Percentiles rank a stretch among this genome's conserved stretches.
These are phyloP conservation scores for Biscutella auriculata DNA, from an alignment of 441 rosid genomes.

Conservation along the genomic window DNA sequence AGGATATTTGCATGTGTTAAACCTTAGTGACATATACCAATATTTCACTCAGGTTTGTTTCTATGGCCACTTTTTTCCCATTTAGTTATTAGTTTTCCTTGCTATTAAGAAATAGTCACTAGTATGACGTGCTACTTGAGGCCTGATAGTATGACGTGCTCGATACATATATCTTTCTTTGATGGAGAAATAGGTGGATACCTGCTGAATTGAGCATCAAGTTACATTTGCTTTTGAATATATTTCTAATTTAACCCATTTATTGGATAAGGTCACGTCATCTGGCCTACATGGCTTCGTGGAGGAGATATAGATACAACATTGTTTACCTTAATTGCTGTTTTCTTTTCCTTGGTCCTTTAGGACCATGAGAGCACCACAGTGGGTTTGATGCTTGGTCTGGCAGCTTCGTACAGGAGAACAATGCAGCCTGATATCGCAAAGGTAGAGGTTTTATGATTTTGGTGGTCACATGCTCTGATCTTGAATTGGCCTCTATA, in stretches of 20 bases:
- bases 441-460: conserved; percentile 40
- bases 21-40: conserved; percentile 70
- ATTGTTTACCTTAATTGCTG: conserved; percentile 1
- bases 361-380: conserved; percentile 95
- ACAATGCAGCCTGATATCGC: conserved; percentile 92
- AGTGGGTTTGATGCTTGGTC: conserved; percentile 92
- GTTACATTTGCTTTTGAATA: background rate
- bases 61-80: conserved; percentile 2
- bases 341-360: conserved; percentile 11
- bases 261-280: background rate
- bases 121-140: background rate
- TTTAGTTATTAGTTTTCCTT: background rate
- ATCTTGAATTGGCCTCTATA: background rate
- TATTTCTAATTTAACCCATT: background rate
- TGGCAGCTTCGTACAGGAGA: conserved; percentile 90
- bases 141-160: background rate
- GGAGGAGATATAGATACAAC: conserved; percentile 5
- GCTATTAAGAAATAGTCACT: background rate
- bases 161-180: background rate
- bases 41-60: conserved; percentile 71
- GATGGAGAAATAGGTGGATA: background rate
- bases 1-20: conserved; percentile 76
- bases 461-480: background rate
- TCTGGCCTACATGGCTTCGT: background rate
- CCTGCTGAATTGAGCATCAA: conserved; percentile 10